A percentile compares a stretch with the other conserved stretches of the same genome.
These are phyloP conservation scores for Rhodotorula toruloides DNA, from an alignment of 768 basidiomycete species.

Conservation along the genomic window DNA sequence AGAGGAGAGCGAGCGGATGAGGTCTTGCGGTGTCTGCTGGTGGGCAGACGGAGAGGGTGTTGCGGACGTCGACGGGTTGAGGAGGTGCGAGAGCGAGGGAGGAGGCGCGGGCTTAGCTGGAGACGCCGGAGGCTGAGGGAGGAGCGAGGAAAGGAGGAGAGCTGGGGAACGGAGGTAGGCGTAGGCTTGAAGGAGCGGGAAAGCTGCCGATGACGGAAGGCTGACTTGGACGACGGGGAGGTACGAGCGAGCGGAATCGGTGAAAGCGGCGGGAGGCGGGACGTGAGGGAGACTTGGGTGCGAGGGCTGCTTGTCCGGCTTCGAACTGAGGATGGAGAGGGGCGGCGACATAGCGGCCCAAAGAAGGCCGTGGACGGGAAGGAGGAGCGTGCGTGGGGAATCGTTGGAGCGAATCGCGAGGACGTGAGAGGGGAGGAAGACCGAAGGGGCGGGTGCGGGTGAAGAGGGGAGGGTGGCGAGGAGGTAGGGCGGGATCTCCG, in stretches of 20 bases:
- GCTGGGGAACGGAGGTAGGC: constrained; percentile 64
- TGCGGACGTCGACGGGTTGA: constrained; percentile 7
- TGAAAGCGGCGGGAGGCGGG: constrained; percentile 45
- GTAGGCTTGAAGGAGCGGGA: constrained; percentile 60
- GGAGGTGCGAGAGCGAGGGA: constrained; percentile 13
- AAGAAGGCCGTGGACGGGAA: constrained; percentile 62
- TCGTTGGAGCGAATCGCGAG: constrained; percentile 57
- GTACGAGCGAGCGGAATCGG: neutral
- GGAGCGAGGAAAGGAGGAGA: constrained; percentile 59
- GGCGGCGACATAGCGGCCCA: constrained; percentile 55
- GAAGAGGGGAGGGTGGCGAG: neutral
- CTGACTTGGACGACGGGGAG: constrained; percentile 66
- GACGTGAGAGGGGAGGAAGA: constrained; percentile 55
- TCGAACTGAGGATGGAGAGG: constrained; percentile 14
- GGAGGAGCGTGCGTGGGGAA: constrained; percentile 52
- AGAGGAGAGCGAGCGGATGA: constrained; percentile 19
- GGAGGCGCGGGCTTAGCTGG: neutral
- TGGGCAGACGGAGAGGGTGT: neutral
- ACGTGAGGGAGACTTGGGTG: constrained; percentile 54
- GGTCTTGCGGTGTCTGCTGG: neutral
- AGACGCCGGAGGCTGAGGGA: constrained; percentile 49
- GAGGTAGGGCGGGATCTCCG: neutral
- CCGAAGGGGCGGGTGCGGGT: neutral
- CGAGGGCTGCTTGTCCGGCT: constrained; percentile 43
- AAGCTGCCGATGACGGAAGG: constrained; percentile 66